Evolutionary conservation across 352 stramenopile genomes (phyloP).

Genomic region (Phytophthora boehmeriae): DNA sequence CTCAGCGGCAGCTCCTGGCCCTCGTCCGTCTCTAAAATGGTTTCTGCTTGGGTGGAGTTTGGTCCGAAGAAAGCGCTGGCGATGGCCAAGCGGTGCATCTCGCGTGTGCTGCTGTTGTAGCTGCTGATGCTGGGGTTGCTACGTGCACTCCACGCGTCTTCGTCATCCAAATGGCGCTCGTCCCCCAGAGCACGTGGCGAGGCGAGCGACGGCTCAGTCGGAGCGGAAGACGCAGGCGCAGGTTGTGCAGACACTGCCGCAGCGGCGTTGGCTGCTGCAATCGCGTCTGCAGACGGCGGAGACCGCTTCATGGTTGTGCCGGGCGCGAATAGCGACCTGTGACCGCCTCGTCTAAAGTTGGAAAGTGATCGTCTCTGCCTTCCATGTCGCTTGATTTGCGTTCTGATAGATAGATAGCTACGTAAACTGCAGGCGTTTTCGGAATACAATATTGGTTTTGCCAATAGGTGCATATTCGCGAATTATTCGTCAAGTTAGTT

Average conservation of each 20-base stretch:
- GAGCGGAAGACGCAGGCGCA: constrained; percentile 4
- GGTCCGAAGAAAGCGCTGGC: constrained; percentile 48
- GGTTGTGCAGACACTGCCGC: constrained; percentile 20
- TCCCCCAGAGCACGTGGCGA: constrained; percentile 8
- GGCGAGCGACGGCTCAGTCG: constrained; percentile 1
- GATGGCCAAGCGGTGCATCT: constrained; percentile 39
- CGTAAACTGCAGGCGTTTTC: constrained; percentile 24
- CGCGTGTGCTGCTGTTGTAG: constrained; percentile 53
- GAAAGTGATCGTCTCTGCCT: constrained; percentile 6
- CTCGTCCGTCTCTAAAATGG: constrained; percentile 32
- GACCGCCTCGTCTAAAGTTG: constrained; percentile 17
- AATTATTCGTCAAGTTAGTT: too few relatives aligned
- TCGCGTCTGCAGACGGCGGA: constrained; percentile 26
- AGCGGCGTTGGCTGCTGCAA: constrained; percentile 31
- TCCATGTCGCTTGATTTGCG: constrained; percentile 5
- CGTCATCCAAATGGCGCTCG: constrained; percentile 20
- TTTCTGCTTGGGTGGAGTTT: constrained; percentile 32
- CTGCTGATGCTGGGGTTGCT: constrained; percentile 62
- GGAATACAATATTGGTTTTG: too few relatives aligned
- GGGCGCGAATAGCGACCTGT: not conserved
- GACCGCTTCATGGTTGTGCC: constrained; percentile 5
- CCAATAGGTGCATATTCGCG: too few relatives aligned
- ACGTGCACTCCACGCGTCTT: constrained; percentile 38
- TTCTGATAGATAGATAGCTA: too few relatives aligned
- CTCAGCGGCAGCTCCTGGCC: constrained; percentile 8